Evolutionary conservation across 208 protist genomes (phyloP).

Genomic region (Leptomonas pyrrhocoris): DNA sequence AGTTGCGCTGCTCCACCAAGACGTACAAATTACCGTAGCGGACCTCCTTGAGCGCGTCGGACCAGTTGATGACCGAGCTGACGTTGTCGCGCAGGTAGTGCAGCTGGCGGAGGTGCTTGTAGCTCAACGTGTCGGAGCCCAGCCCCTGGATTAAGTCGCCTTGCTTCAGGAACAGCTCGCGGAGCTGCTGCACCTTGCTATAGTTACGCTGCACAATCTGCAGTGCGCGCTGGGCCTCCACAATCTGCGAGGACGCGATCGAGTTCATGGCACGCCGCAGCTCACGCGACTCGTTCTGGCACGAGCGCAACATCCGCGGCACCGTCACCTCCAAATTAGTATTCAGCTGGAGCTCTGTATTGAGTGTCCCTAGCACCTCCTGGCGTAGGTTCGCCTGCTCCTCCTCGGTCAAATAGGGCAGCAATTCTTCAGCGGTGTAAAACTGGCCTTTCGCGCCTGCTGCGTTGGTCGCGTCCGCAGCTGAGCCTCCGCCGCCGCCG

Average conservation of each 20-base stretch:
- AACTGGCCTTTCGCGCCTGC: conserved; percentile 31
- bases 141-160: conserved; percentile 77
- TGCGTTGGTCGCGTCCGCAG: neutral
- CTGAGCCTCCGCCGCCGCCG: neutral
- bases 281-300: conserved; percentile 74
- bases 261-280: conserved; percentile 78
- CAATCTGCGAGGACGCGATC: conserved; percentile 80
- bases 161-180: conserved; percentile 72
- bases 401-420: conserved; percentile 69
- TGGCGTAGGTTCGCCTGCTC: conserved; percentile 57
- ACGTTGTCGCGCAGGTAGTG: conserved; percentile 86
- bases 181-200: conserved; percentile 69
- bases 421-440: conserved; percentile 70
- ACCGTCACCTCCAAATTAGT: conserved; percentile 80
- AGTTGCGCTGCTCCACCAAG: conserved; percentile 64
- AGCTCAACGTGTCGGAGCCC: conserved; percentile 65
- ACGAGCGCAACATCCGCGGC: conserved; percentile 75
- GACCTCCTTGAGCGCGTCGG: conserved; percentile 79
- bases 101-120: conserved; percentile 74
- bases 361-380: conserved; percentile 74
- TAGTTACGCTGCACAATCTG: conserved; percentile 70
- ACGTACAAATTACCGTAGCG: conserved; percentile 73
- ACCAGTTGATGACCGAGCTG: conserved; percentile 80
- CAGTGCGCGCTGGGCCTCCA: conserved; percentile 75
- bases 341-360: conserved; percentile 74